Evolutionary conservation across 805 yeast species (phyloP).

Genomic region (Metschnikowia shivogae): DNA sequence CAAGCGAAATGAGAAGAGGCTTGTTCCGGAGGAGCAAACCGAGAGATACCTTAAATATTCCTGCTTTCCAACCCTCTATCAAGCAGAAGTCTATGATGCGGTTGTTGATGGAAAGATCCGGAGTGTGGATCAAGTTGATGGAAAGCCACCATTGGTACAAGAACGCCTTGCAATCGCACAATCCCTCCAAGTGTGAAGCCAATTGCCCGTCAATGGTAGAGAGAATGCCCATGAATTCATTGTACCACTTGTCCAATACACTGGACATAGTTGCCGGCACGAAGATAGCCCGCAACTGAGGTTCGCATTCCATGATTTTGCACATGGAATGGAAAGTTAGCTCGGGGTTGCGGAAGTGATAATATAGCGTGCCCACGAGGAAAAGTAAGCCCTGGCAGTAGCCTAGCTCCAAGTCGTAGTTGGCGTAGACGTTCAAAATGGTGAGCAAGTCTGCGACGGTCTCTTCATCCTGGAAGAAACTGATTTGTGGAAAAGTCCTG

Average conservation of each 20-base stretch:
- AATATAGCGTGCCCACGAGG: slow-evolving; percentile 54
- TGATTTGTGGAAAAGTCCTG: slow-evolving; percentile 55
- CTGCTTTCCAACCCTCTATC: slow-evolving; percentile 52
- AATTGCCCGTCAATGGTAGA: slow-evolving; percentile 38
- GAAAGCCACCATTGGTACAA: slow-evolving; percentile 67
- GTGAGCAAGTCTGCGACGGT: slow-evolving; percentile 48
- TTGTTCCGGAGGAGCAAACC: slow-evolving; percentile 49
- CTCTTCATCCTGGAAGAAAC: slow-evolving; percentile 41
- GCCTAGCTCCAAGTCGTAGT: slow-evolving; percentile 62
- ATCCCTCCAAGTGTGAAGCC: slow-evolving; percentile 38
- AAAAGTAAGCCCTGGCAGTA: slow-evolving; percentile 67
- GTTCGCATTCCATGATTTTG: slow-evolving; percentile 55
- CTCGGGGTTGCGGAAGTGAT: slow-evolving; percentile 32
- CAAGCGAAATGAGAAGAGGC: slow-evolving; percentile 34
- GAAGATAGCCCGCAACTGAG: slow-evolving; percentile 47
- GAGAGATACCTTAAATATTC: slow-evolving; percentile 51
- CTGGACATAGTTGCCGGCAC: slow-evolving; percentile 49
- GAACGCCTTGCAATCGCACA: slow-evolving; percentile 43
- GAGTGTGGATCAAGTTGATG: slow-evolving; percentile 57
- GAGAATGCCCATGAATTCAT: slow-evolving; percentile 47
- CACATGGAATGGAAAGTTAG: slow-evolving; percentile 51
- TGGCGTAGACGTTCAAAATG: slow-evolving; percentile 57
- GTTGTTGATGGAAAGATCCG: slow-evolving; percentile 45
- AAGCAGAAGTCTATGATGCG: slow-evolving; percentile 48
- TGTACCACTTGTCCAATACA: slow-evolving; percentile 49